Evolutionary conservation across 2,329 filamentous ascomycete genomes (phyloP).

Genomic region (Falciphora oryzae): DNA sequence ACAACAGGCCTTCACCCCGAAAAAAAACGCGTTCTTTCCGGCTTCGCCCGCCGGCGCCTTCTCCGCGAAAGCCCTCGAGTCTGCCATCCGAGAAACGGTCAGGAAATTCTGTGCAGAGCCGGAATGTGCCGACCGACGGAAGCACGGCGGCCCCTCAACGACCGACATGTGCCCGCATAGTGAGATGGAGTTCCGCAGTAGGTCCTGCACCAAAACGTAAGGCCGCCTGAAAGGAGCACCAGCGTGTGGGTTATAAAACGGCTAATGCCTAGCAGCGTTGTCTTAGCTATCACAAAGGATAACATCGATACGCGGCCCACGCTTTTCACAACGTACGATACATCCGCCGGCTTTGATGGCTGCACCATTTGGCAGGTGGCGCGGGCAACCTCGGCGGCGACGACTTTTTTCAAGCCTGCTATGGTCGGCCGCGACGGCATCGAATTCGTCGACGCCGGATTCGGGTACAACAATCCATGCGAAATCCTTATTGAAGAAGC

Average conservation of each 20-base stretch:
- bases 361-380: slow-evolving; percentile 26
- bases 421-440: slow-evolving; percentile 20
- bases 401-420: slow-evolving; percentile 25
- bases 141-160: slow-evolving; percentile 7
- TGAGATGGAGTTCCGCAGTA: slow-evolving; percentile 18
- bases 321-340: slow-evolving; percentile 24
- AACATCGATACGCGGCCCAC: slow-evolving; percentile 21
- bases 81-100: slow-evolving; percentile 2
- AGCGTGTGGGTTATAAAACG: neutral
- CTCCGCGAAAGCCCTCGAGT: slow-evolving; percentile 6
- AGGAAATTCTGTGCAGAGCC: slow-evolving; percentile 6
- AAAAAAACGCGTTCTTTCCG: slow-evolving; percentile 9
- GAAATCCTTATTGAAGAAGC: slow-evolving; percentile 25
- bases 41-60: neutral
- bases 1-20: slow-evolving; percentile 19
- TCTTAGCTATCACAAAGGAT: slow-evolving; percentile 24
- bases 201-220: slow-evolving; percentile 21
- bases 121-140: slow-evolving; percentile 12
- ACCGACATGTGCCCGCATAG: slow-evolving; percentile 18
- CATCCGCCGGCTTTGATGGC: slow-evolving; percentile 13
- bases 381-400: slow-evolving; percentile 17
- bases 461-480: slow-evolving; percentile 28
- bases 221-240: too few species aligned
- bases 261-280: slow-evolving; percentile 16
- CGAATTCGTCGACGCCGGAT: slow-evolving; percentile 25